A percentile compares a stretch with the other conserved stretches of the same genome.
phyloP scores from a whole-genome alignment of 495 filamentous ascomycete genomes.

The Gamarada debralockiae region DNA sequence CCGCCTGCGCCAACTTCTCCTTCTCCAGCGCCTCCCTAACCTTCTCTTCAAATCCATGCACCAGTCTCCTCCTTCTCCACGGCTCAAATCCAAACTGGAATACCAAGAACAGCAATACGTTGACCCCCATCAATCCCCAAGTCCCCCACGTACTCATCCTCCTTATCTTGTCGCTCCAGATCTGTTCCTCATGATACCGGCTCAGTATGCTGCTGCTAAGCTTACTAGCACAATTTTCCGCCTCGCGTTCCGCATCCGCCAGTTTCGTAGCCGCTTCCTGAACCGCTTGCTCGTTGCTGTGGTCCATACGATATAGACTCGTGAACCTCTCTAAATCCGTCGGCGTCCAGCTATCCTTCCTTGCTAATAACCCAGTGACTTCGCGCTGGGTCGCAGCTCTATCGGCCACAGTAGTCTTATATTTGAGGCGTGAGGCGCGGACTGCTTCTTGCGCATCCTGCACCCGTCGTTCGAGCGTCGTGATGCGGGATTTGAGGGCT shows the following conservation, averaged over 20 bases:
- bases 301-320: constrained; percentile 83
- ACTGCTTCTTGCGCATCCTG: constrained; percentile 60
- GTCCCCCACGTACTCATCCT: constrained; percentile 97
- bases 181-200: constrained; percentile 97
- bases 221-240: constrained; percentile 68
- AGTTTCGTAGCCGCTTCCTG: constrained; percentile 66
- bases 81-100: constrained; percentile 94
- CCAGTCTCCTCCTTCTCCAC: constrained; percentile 76
- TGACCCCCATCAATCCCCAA: constrained; percentile 96
- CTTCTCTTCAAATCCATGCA: constrained; percentile 73
- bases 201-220: constrained; percentile 77
- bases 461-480: constrained; percentile 62
- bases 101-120: constrained; percentile 82
- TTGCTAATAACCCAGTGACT: constrained; percentile 87
- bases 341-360: constrained; percentile 89
- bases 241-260: constrained; percentile 66
- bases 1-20: constrained; percentile 45
- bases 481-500: constrained; percentile 72
- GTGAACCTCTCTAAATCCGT: constrained; percentile 93
- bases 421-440: constrained; percentile 64
- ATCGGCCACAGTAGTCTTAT: constrained; percentile 71
- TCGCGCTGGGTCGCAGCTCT: constrained; percentile 89
- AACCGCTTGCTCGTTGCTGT: constrained; percentile 88
- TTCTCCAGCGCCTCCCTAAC: constrained; percentile 79
- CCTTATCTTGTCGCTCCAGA: constrained; percentile 97